phyloP scores from a whole-genome alignment of 1,139 yeast species.

The Nakaseomyces delphensis region DNA sequence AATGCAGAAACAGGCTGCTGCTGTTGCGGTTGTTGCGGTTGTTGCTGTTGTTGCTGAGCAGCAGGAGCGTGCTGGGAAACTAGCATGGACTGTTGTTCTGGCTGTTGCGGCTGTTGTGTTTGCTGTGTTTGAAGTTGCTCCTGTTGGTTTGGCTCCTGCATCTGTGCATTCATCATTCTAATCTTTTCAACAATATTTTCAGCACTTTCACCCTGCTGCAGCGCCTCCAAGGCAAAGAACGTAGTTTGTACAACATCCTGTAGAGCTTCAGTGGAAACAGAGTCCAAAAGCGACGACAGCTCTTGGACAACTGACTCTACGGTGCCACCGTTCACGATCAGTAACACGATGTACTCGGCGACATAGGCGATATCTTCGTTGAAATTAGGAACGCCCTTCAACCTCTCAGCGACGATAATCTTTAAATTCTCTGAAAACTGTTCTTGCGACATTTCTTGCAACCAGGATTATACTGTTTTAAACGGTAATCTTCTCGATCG shows the following conservation, averaged over 20 bases:
- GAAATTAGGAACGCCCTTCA: constrained; percentile 33
- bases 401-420: constrained; percentile 31
- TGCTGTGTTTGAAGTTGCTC: constrained; percentile 18
- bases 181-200: constrained; percentile 28
- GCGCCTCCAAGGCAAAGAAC: constrained; percentile 45
- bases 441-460: constrained; percentile 31
- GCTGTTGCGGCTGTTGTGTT: constrained; percentile 19
- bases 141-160: constrained; percentile 6
- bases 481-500: no score
- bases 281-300: constrained; percentile 56
- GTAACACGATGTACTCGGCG: constrained; percentile 68
- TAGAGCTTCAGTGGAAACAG: constrained; percentile 43
- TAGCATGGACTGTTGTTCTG: constrained; percentile 9
- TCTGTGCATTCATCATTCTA: constrained; percentile 17
- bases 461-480: no score
- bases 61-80: constrained; percentile 10
- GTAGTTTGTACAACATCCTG: constrained; percentile 40
- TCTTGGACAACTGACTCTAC: constrained; percentile 58
- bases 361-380: constrained; percentile 67
- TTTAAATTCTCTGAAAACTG: constrained; percentile 32
- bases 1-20: constrained; percentile 23
- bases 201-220: constrained; percentile 32
- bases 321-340: constrained; percentile 64
- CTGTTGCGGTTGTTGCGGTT: not conserved
- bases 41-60: not conserved